Evolutionary conservation across 73 alveolate species (phyloP), one percentile per base, ranked within the genome.

Genomic region (Durusdinium trenchii): DNA sequence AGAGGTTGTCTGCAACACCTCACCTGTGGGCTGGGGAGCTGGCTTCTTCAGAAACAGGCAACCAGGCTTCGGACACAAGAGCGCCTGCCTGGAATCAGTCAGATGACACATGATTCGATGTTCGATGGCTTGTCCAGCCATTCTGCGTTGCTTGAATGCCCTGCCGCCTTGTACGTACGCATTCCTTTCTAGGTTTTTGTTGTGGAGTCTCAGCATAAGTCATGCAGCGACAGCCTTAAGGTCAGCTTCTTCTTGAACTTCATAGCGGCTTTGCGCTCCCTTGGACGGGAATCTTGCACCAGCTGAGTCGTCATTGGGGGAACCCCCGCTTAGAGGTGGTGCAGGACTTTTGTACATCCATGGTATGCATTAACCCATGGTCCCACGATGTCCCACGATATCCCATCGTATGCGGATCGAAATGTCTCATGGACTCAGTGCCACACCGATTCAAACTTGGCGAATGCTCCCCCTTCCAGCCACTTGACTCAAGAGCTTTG

Each of bases 21-120:
- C n/a, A n/a, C 46, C 82, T 69, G 82, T 32, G 82, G 82, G 18
- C 82, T 9, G 64, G 64, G 50, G 50, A 3, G 36, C 90, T 6
- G 83, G 73, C 95, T 86, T 86, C 52, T 62, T 86, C 95, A 86
- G 51, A 28, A 60, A 82, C 62, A 86, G 60, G 95, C 95, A 62
- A 45, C 95, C 95, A 26, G 95, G 95, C 62, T 86, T 86, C 4
- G 95, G 95, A 38, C 95, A 86, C 35, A 86, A 62, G 36, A 86
- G 81, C 64, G 95, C 82, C 82, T 86, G 95, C 95, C 95, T 86
- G 79, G 38, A 6, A 26, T 18, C 3, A 10, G 20, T 16, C 51
- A 10, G 4, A 10, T 50, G 9, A 38, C 16, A 36, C 4, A 38
- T 36, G 83, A 23, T 12, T 0, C 52, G 40, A 35, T 7, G 20